phyloP scores from a whole-genome alignment of 2,329 filamentous ascomycete species.

The Teratosphaeria zuluensis region DNA sequence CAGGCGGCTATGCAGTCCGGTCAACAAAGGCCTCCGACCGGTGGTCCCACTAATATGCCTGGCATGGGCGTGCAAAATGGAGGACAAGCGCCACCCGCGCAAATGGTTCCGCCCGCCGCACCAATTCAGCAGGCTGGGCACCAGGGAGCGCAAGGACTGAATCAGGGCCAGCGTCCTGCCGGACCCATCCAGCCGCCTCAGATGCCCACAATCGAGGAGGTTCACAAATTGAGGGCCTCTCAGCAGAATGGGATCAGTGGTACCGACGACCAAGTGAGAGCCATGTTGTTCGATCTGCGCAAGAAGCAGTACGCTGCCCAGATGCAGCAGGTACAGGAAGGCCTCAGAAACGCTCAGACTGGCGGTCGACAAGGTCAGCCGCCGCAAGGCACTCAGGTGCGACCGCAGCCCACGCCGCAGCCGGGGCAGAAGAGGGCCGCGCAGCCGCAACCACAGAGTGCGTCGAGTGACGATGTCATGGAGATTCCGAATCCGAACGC shows the following conservation, averaged over 20 bases:
- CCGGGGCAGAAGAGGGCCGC: slow-evolving; percentile 13
- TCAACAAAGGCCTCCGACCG: background rate
- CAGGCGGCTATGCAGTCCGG: slow-evolving; percentile 6
- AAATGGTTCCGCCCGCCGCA: slow-evolving; percentile 28
- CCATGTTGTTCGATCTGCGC: slow-evolving; percentile 16
- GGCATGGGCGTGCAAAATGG: slow-evolving; percentile 7
- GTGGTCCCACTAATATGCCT: background rate
- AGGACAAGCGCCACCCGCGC: slow-evolving; percentile 27
- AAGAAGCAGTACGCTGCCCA: slow-evolving; percentile 15
- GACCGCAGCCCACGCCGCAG: slow-evolving; percentile 9
- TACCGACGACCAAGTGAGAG: slow-evolving; percentile 34
- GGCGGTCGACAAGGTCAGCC: background rate
- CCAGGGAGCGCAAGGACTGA: background rate
- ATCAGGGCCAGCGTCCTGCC: slow-evolving; percentile 1
- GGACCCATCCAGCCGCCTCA: slow-evolving; percentile 9
- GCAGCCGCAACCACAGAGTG: slow-evolving; percentile 8
- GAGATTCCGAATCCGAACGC: slow-evolving; percentile 28
- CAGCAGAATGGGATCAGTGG: slow-evolving; percentile 24
- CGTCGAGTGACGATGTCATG: slow-evolving; percentile 30
- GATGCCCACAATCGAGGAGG: slow-evolving; percentile 31
- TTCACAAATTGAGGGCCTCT: slow-evolving; percentile 27
- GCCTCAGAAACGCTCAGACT: slow-evolving; percentile 8
- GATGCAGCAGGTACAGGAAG: slow-evolving; percentile 10
- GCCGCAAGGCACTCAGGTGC: background rate
- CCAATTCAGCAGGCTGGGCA: slow-evolving; percentile 10